Evolutionary conservation across 225 moss, liverwort and hornwort genomes (phyloP).

Genomic region (Neckera pumila): DNA sequence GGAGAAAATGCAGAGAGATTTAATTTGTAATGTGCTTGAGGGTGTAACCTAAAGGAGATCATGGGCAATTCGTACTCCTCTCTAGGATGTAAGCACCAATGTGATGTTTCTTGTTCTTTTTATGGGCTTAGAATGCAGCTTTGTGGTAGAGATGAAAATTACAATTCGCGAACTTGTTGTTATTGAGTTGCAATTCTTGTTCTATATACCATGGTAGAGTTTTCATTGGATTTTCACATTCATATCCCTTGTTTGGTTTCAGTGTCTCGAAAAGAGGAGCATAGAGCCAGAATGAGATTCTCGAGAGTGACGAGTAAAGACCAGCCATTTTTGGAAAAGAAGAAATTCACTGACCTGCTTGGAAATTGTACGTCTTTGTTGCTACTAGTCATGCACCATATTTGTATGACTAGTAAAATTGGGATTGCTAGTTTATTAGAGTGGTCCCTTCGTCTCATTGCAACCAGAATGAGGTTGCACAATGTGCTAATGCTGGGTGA

Average conservation of each 20-base stretch:
- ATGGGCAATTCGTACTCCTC: slow-evolving; percentile 31
- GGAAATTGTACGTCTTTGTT: slow-evolving; percentile 40
- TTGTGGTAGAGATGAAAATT: background rate
- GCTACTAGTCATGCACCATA: background rate
- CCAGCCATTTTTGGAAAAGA: slow-evolving; percentile 26
- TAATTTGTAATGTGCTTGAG: slow-evolving; percentile 11
- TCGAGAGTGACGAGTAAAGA: slow-evolving; percentile 41
- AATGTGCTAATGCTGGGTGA: background rate
- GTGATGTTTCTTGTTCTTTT: too few relatives aligned
- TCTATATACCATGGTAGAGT: background rate
- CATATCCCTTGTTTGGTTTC: background rate
- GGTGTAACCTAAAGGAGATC: slow-evolving; percentile 11
- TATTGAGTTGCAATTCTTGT: background rate
- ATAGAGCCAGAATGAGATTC: slow-evolving; percentile 54
- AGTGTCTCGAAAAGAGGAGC: slow-evolving; percentile 48
- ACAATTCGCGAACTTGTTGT: background rate
- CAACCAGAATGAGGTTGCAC: background rate
- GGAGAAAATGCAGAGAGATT: slow-evolving; percentile 1
- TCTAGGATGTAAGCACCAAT: slow-evolving; percentile 8
- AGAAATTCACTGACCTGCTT: slow-evolving; percentile 50
- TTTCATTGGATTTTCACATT: background rate
- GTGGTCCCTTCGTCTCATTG: background rate
- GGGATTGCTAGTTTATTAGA: background rate
- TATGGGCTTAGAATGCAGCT: background rate
- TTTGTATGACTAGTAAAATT: background rate